These are phyloP conservation scores for Meredithiella fracta DNA, from an alignment of 2,329 filamentous ascomycete species.

Conservation along the genomic window DNA sequence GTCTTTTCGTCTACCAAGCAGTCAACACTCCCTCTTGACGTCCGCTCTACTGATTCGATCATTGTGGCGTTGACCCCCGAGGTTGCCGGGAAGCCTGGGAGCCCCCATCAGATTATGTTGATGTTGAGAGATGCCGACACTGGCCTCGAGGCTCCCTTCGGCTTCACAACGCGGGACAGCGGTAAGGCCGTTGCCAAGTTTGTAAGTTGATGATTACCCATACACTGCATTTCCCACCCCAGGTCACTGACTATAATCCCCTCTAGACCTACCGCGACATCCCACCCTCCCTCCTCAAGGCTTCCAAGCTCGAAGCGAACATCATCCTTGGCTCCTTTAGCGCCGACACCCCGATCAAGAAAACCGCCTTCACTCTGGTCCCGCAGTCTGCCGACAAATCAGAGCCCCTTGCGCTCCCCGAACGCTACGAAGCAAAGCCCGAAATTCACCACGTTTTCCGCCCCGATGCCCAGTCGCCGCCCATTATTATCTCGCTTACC, in stretches of 20 bases:
- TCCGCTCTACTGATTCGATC: constrained; percentile 55
- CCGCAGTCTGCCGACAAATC: constrained; percentile 46
- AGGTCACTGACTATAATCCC: constrained; percentile 8
- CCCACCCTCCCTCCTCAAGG: constrained; percentile 60
- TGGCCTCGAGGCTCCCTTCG: constrained; percentile 74
- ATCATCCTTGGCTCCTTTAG: constrained; percentile 81
- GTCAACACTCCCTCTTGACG: constrained; percentile 43
- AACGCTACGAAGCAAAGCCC: constrained; percentile 67
- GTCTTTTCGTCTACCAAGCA: constrained; percentile 33
- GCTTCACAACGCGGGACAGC: constrained; percentile 67
- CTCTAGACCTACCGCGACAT: constrained; percentile 72
- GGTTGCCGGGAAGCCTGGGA: constrained; percentile 56
- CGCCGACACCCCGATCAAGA: constrained; percentile 47
- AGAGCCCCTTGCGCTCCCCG: constrained; percentile 49
- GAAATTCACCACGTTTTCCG: constrained; percentile 90
- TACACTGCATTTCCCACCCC: background rate
- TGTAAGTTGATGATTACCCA: constrained; percentile 35
- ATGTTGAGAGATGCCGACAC: constrained; percentile 57
- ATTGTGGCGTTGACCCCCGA: constrained; percentile 70
- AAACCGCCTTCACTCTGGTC: constrained; percentile 55
- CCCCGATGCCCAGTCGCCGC: constrained; percentile 61
- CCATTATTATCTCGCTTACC: constrained; percentile 59
- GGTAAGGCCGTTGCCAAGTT: constrained; percentile 76
- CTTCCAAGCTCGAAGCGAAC: constrained; percentile 55
- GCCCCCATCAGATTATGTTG: constrained; percentile 88